Evolutionary conservation across 345 rosid genomes (phyloP).

Genomic region (Salix koriyanagi): DNA sequence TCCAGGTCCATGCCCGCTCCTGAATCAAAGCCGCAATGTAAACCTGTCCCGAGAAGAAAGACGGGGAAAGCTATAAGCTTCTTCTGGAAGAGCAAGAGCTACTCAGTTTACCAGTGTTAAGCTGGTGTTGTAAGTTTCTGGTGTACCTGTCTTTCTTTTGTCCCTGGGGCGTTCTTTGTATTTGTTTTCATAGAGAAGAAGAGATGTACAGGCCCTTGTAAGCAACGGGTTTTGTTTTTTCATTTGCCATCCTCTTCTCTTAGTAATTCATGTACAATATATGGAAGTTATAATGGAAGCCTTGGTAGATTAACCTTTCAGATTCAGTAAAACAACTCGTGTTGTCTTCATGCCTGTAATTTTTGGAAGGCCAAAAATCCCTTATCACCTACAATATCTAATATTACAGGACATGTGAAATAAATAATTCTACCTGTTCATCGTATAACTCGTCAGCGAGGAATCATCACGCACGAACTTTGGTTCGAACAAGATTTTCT

Average conservation of each 20-base stretch:
- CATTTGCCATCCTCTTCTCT: slow-evolving; percentile 7
- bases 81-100: slow-evolving; percentile 91
- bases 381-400: not conserved
- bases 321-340: not conserved
- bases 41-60: slow-evolving; percentile 69
- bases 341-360: not conserved
- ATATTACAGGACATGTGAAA: not conserved
- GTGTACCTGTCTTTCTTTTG: slow-evolving; percentile 26
- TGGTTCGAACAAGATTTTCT: too few relatives aligned
- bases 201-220: slow-evolving; percentile 57
- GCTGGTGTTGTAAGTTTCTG: slow-evolving; percentile 40
- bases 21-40: slow-evolving; percentile 56
- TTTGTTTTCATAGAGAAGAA: slow-evolving; percentile 40
- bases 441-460: too few relatives aligned
- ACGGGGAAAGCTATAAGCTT: slow-evolving; percentile 66
- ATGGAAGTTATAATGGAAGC: slow-evolving; percentile 12
- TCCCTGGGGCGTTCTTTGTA: slow-evolving; percentile 26
- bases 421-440: not conserved
- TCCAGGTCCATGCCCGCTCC: slow-evolving; percentile 24
- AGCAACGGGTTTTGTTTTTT: slow-evolving; percentile 33
- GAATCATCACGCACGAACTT: too few relatives aligned
- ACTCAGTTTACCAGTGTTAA: slow-evolving; percentile 53
- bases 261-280: slow-evolving; percentile 18
- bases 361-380: not conserved
- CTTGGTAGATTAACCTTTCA: not conserved